Conservation (phyloP, 2,329 filamentous ascomycete genomes). For the Xylaria sp. region DNA sequence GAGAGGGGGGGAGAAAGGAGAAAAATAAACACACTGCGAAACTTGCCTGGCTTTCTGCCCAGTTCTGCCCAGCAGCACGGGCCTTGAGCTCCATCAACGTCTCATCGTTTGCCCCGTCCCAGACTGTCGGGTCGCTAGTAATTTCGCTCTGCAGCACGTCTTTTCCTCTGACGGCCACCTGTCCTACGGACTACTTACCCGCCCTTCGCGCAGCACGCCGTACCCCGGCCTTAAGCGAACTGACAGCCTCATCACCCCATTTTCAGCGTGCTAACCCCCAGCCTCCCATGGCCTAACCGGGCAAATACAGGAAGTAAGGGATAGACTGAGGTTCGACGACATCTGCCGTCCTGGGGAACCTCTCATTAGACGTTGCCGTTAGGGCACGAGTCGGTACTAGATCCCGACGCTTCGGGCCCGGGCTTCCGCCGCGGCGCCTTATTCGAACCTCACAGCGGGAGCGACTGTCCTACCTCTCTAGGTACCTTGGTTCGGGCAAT, state of each 20-base stretch:
- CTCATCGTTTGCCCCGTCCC: slow-evolving; percentile 23
- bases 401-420: slow-evolving; percentile 3
- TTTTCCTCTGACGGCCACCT: slow-evolving; percentile 7
- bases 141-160: slow-evolving; percentile 15
- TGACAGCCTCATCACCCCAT: slow-evolving; percentile 8
- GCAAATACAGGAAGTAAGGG: slow-evolving; percentile 6
- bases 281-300: background rate
- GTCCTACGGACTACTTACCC: too few relatives aligned
- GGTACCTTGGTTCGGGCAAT: too few relatives aligned
- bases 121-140: slow-evolving; percentile 23
- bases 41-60: slow-evolving; percentile 18
- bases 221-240: slow-evolving; percentile 3
- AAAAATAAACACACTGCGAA: slow-evolving; percentile 21
- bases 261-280: background rate
- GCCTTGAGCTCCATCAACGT: slow-evolving; percentile 10
- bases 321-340: slow-evolving; percentile 7
- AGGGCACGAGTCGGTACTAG: slow-evolving; percentile 4
- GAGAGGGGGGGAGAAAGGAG: too few relatives aligned
- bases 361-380: background rate
- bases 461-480: too few relatives aligned
- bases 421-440: slow-evolving; percentile 4
- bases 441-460: slow-evolving; percentile 6
- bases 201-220: slow-evolving; percentile 10
- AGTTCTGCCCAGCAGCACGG: slow-evolving; percentile 4
- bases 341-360: slow-evolving; percentile 11